Conservation (phyloP, 192 early-diverging fungal species). For the Podila verticillata region DNA sequence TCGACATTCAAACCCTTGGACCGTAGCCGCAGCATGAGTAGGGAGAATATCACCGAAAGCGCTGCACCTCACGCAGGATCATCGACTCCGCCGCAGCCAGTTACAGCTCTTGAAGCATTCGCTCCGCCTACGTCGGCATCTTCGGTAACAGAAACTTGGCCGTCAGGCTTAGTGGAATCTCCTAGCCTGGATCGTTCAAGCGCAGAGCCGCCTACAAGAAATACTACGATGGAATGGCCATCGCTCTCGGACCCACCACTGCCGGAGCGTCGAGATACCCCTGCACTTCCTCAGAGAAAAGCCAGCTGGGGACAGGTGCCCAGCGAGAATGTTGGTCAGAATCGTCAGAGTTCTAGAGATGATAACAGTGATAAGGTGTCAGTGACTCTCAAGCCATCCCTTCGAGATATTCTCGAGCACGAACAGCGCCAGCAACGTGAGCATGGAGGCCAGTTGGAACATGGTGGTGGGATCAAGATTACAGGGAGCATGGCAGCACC, state of each 20-base stretch:
- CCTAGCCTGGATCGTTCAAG: no score
- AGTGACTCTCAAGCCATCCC: conserved; percentile 28
- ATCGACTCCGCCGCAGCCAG: no score
- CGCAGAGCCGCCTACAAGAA: neutral
- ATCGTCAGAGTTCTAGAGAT: neutral
- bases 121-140: no score
- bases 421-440: conserved; percentile 31
- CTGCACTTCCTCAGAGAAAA: conserved; percentile 10
- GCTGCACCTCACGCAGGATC: no score
- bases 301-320: conserved; percentile 18
- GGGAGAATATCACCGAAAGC: no score
- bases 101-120: no score
- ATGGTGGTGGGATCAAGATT: neutral
- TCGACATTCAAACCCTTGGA: no score
- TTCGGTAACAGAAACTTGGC: no score
- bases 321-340: conserved; percentile 2
- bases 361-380: neutral
- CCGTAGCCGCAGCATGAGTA: no score
- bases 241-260: conserved; percentile 1
- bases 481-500: neutral
- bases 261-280: conserved; percentile 16
- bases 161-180: no score
- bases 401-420: conserved; percentile 55
- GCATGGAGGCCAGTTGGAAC: neutral
- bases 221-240: conserved; percentile 5